Conservation (phyloP, 805 yeast genomes). For the Candida loeiensis region DNA sequence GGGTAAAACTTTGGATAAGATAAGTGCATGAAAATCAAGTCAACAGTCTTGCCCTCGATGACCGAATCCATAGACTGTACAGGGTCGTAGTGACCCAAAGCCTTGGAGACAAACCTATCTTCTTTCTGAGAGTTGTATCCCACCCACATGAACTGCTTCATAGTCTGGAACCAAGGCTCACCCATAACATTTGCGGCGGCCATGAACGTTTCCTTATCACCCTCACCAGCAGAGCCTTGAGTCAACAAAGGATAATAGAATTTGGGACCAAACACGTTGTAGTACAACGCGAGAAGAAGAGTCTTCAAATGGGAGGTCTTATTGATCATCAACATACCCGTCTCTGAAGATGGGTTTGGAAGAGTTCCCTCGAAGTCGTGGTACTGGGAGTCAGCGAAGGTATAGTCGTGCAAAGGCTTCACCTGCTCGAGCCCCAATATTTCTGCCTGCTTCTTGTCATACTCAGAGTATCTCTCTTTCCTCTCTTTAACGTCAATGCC, state of each 20-base stretch:
- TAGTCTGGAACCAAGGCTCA: conserved; percentile 51
- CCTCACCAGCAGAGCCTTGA: conserved; percentile 75
- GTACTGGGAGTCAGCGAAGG: conserved; percentile 35
- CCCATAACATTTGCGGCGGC: conserved; percentile 58
- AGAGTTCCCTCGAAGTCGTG: conserved; percentile 64
- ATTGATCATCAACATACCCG: conserved; percentile 65
- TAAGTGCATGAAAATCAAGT: conserved; percentile 50
- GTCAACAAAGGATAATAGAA: conserved; percentile 66
- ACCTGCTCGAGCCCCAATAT: neutral
- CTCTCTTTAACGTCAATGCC: conserved; percentile 30
- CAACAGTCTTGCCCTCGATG: conserved; percentile 15
- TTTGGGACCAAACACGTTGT: conserved; percentile 61
- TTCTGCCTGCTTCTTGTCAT: conserved; percentile 33
- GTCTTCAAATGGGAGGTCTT: conserved; percentile 58
- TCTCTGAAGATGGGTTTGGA: conserved; percentile 66
- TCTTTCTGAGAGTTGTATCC: conserved; percentile 31
- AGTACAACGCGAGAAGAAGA: conserved; percentile 56
- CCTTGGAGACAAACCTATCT: conserved; percentile 19
- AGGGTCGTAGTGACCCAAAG: conserved; percentile 43
- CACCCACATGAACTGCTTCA: conserved; percentile 40
- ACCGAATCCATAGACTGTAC: conserved; percentile 12
- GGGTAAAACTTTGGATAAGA: conserved; percentile 53
- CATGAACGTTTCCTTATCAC: conserved; percentile 74
- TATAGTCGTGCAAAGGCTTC: conserved; percentile 17
- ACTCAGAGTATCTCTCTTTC: conserved; percentile 30